Percentiles rank a stretch among this genome's conserved stretches.
Conservation (phyloP, 768 basidiomycete genomes). For the Agaricus subrufescens region DNA sequence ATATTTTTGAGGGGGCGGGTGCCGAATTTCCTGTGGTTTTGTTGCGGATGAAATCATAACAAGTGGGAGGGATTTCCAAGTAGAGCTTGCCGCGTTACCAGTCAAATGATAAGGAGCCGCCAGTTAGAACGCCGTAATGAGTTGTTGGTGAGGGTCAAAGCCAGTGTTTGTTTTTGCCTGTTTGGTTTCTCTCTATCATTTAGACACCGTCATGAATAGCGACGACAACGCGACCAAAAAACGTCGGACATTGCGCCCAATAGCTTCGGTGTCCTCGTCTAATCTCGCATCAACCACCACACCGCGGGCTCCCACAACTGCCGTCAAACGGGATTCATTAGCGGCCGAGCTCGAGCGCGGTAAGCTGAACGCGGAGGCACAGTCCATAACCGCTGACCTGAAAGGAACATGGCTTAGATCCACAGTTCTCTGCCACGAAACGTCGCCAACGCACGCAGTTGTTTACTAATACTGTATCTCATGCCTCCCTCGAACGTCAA, state of each 20-base stretch:
- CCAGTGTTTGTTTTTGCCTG: too few relatives aligned
- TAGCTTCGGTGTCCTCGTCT: background rate
- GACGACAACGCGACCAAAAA: background rate
- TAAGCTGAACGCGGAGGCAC: conserved; percentile 15
- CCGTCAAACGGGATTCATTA: conserved; percentile 58
- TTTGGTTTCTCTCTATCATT: too few relatives aligned
- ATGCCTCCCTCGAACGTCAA: conserved; percentile 65
- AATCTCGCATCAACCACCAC: background rate
- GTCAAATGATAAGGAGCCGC: too few relatives aligned
- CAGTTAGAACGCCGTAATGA: too few relatives aligned
- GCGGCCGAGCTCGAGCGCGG: conserved; percentile 68
- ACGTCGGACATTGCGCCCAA: background rate
- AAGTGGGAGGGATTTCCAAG: too few relatives aligned
- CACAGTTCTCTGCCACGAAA: conserved; percentile 61
- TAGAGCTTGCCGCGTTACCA: too few relatives aligned
- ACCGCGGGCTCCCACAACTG: conserved; percentile 18
- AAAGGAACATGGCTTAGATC: conserved; percentile 35
- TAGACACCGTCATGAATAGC: background rate
- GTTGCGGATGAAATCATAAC: too few relatives aligned
- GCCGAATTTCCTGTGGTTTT: too few relatives aligned
- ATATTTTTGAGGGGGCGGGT: too few relatives aligned
- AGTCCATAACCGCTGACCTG: background rate
- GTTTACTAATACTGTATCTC: conserved; percentile 56
- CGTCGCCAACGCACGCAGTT: conserved; percentile 62
- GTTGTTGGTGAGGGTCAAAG: too few relatives aligned